Percentiles rank a stretch among this genome's conserved stretches.
Evolutionary conservation across 1,284 basidiomycete species (phyloP).

Genomic region (Cerrena zonata): DNA sequence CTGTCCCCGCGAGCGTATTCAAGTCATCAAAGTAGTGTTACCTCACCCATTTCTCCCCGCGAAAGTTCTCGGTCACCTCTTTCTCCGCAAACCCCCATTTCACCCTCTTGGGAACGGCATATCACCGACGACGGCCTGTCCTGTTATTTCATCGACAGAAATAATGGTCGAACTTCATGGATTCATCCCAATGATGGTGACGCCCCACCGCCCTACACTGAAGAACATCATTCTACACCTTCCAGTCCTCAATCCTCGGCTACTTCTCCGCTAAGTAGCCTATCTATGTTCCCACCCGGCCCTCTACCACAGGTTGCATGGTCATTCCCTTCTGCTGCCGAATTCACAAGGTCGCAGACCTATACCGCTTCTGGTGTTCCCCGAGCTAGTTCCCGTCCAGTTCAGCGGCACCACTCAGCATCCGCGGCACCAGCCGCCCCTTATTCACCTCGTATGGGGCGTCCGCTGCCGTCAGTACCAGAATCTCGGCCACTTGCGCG

Average conservation of each 20-base stretch:
- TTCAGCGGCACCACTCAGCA: background rate
- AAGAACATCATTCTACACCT: background rate
- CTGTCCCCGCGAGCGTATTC: background rate
- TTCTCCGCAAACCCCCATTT: background rate
- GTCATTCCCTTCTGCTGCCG: background rate
- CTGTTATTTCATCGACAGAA: background rate
- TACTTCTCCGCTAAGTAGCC: background rate
- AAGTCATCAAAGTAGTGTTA: background rate
- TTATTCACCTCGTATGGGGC: background rate
- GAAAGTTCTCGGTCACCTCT: background rate
- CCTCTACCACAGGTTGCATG: background rate
- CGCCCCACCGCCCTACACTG: constrained; percentile 3
- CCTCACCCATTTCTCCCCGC: background rate
- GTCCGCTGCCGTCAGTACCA: background rate
- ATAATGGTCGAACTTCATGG: background rate
- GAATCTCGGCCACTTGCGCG: background rate
- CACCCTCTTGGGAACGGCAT: background rate
- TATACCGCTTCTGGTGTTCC: background rate
- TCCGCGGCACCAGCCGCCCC: background rate
- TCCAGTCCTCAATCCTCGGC: background rate
- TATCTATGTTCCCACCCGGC: background rate
- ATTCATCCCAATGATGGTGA: background rate
- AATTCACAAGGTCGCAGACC: background rate
- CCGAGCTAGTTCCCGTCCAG: background rate
- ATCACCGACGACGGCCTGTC: background rate